These are phyloP conservation scores for Macrophomina tecta DNA, from an alignment of 2,329 filamentous ascomycete species.

Conservation along the genomic window DNA sequence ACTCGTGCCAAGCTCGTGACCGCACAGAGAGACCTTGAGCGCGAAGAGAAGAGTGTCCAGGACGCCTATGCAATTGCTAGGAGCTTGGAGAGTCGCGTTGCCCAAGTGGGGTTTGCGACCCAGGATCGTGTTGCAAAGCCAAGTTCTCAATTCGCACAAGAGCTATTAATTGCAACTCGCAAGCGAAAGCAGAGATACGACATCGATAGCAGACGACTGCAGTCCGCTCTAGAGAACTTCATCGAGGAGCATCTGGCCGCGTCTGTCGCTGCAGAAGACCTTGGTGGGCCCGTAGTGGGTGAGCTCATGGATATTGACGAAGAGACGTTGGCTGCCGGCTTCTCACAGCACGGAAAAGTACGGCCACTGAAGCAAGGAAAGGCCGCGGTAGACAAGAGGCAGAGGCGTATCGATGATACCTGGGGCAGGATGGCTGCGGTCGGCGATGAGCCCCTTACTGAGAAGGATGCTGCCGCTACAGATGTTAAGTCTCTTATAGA, in stretches of 20 bases:
- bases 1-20: conserved; percentile 48
- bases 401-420: conserved; percentile 59
- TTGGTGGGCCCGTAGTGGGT: conserved; percentile 82
- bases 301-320: conserved; percentile 71
- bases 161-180: conserved; percentile 67
- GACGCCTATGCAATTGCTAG: conserved; percentile 55
- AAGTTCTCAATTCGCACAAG: conserved; percentile 66
- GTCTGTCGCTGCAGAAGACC: conserved; percentile 82
- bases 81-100: conserved; percentile 64
- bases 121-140: conserved; percentile 64
- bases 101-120: conserved; percentile 63
- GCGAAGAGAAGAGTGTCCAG: conserved; percentile 53
- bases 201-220: conserved; percentile 64
- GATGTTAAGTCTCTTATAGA: conserved; percentile 56
- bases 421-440: conserved; percentile 42
- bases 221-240: conserved; percentile 71
- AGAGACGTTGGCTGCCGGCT: conserved; percentile 58
- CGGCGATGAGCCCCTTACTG: conserved; percentile 41
- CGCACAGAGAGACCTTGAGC: conserved; percentile 48
- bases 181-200: conserved; percentile 66
- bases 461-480: conserved; percentile 55
- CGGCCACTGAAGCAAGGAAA: conserved; percentile 47
- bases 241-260: conserved; percentile 72
- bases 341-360: conserved; percentile 57
- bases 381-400: conserved; percentile 43